Base-by-base conservation (phyloP, 108 stramenopile genomes). In the Heterococcus sp. region DNA sequence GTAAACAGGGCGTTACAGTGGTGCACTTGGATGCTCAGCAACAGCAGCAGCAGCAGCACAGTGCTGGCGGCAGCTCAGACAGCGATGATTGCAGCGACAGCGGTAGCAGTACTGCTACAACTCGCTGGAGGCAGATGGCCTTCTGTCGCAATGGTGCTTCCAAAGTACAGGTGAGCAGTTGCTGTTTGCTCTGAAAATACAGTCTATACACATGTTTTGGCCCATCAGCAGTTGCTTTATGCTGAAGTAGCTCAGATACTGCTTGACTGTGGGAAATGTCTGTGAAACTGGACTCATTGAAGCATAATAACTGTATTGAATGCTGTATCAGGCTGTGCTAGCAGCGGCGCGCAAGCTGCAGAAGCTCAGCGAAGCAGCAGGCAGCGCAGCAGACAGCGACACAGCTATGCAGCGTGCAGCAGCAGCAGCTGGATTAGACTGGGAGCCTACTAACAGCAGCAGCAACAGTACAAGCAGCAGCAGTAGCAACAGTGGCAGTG, bases 371-470 rank as follows among this genome's bases (percentile, higher is more conserved):
- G 37, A 32, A 29, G 70, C 2, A 4, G 77, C 63, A 29, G 69
- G 40, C 34, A 66, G 72, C 26, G 65, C n/a, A n/a, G n/a, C n/a
- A n/a, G n/a, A n/a, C n/a, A n/a, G 66, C 2, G 78, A 79, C 5
- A 71, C 38, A 38, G 40, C 65, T 36, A 79, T 79, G 78, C 69
- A 64, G 72, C 72, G 72, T 11, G 72, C 79, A 8, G 79, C 79
- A 1, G 38, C 40, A 21, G 39, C 38, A 2, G 79, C 79, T 11
- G 79, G 71, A 2, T 4, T 81, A 27, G 71, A 69, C 72, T 81
- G 79, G 79, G 79, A n/a, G n/a, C n/a, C n/a, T n/a, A n/a, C n/a
- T n/a, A n/a, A n/a, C n/a, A n/a, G n/a, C n/a, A n/a, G n/a, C n/a
- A n/a, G n/a, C n/a, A n/a, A n/a, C n/a, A n/a, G n/a, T n/a, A n/a